Percentiles rank a stretch among this genome's conserved stretches.
Evolutionary conservation across 2,329 filamentous ascomycete genomes (phyloP).

Genomic region (Aspergillus ustus): DNA sequence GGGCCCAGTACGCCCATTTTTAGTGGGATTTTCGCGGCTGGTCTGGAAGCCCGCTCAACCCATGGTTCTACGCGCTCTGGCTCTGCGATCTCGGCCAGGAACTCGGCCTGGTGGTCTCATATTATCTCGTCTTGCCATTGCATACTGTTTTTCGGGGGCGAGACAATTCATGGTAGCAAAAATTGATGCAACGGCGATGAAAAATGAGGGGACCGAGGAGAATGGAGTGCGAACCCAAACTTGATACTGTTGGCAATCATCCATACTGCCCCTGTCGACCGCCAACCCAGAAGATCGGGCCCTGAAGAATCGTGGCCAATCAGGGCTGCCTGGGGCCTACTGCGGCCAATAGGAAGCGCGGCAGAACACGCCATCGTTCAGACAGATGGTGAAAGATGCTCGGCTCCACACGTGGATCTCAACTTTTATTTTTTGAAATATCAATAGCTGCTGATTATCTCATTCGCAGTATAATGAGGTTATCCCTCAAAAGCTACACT

Average conservation of each 20-base stretch:
- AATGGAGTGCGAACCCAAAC: background rate
- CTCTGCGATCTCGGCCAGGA: constrained; percentile 1
- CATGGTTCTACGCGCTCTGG: constrained; percentile 5
- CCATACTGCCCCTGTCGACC: constrained; percentile 20
- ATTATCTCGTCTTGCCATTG: background rate
- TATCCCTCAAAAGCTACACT: background rate
- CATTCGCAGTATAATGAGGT: background rate
- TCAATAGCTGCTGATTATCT: constrained; percentile 9
- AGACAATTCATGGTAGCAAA: background rate
- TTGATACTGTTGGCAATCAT: background rate
- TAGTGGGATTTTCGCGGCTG: constrained; percentile 26
- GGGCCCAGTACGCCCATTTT: constrained; percentile 13
- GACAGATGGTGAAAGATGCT: constrained; percentile 36
- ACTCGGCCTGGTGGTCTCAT: background rate
- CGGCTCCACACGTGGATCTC: constrained; percentile 24
- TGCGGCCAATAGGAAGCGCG: constrained; percentile 29
- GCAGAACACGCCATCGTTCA: constrained; percentile 39
- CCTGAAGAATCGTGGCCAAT: constrained; percentile 13
- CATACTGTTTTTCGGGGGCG: background rate
- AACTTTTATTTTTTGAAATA: background rate
- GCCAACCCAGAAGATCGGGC: constrained; percentile 3
- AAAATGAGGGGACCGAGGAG: background rate
- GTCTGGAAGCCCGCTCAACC: constrained; percentile 30
- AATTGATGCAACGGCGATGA: background rate
- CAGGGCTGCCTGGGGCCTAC: background rate